A percentile compares a stretch with the other conserved stretches of the same genome.
phyloP scores from a whole-genome alignment of 2,329 filamentous ascomycete species.

The Leptographium flavum region DNA sequence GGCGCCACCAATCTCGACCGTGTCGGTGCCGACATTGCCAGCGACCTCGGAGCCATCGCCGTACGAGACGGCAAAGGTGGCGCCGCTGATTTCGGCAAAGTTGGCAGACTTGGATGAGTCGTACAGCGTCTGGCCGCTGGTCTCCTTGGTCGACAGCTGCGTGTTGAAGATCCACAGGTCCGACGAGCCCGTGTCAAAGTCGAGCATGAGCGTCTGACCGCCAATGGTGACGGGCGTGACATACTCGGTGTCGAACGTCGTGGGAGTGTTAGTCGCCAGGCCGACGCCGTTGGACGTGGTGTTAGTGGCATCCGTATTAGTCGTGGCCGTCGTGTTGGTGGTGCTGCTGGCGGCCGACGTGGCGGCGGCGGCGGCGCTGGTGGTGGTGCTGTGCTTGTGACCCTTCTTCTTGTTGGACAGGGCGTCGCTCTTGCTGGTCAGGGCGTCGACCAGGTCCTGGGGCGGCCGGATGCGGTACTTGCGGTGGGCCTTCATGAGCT shows the following conservation, averaged over 20 bases:
- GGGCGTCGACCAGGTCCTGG: constrained; percentile 24
- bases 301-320: constrained; percentile 14
- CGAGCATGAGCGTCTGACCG: constrained; percentile 51
- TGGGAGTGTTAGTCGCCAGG: constrained; percentile 48
- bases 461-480: constrained; percentile 49
- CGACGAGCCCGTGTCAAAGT: constrained; percentile 65
- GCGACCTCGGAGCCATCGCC: constrained; percentile 50
- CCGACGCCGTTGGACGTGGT: constrained; percentile 28
- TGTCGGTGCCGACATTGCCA: constrained; percentile 54
- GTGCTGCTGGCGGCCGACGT: constrained; percentile 15
- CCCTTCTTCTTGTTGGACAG: not conserved
- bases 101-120: constrained; percentile 22
- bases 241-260: constrained; percentile 53
- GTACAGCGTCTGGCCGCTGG: constrained; percentile 32
- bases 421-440: too few species aligned
- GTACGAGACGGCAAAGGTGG: constrained; percentile 51
- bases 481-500: constrained; percentile 50
- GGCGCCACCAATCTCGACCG: constrained; percentile 51
- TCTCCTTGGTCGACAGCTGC: constrained; percentile 29
- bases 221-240: constrained; percentile 56
- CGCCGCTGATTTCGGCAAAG: constrained; percentile 23
- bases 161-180: constrained; percentile 65
- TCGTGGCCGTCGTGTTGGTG: constrained; percentile 7
- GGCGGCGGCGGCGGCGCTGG: not conserved
- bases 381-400: not conserved